Evolutionary conservation across 805 yeast species (phyloP), one percentile per base, ranked within the genome.

Genomic region (Metschnikowia aberdeeniae): DNA sequence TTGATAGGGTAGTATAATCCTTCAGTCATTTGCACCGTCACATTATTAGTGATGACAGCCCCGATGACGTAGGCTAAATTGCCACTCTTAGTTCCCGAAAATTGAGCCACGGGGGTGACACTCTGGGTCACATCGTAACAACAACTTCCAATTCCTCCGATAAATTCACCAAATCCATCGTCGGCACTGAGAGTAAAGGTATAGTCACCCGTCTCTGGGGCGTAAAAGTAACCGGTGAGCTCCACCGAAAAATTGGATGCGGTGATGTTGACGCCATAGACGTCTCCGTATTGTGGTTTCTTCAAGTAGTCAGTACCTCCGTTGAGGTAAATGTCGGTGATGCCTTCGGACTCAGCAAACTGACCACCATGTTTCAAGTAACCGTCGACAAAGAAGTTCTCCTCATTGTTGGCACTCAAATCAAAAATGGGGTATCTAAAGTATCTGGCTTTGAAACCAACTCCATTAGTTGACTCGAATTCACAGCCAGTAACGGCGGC

Each of bases 221-320:
- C 52, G 3, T 22, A 26, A 29, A 51, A 51, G 37, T 42, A 49
- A 3, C 54, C 54, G 1, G 43, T 26, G 35, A 51, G 44, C 13
- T 43, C 47, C 29, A 38, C 41, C 3, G 49, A 14, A 20, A 34
- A 42, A 22, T 39, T 45, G 12, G 46, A 34, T 8, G 40, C 37
- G 6, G 42, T 43, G 12, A 43, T 27, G 5, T 19, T 10, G 10
- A 26, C 29, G 3, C 42, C 46, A 22, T 43, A 43, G 14, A 43
- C 34, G 3, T n/a, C n/a, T 4, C 37, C 43, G 9, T 27, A 20
- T 19, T 38, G 34, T 8, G 26, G 27, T 7, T 5, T 20, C 2
- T 12, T 1, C 5, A 29, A 5, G 10, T 19, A 19, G 14, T 38
- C 41, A 4, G 10, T 9, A 3, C 41, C 41, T 5, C 41, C 41